A percentile compares a stretch with the other conserved stretches of the same genome.
These are phyloP conservation scores for Claviceps africana DNA, from an alignment of 2,329 filamentous ascomycete genomes.

Conservation along the genomic window DNA sequence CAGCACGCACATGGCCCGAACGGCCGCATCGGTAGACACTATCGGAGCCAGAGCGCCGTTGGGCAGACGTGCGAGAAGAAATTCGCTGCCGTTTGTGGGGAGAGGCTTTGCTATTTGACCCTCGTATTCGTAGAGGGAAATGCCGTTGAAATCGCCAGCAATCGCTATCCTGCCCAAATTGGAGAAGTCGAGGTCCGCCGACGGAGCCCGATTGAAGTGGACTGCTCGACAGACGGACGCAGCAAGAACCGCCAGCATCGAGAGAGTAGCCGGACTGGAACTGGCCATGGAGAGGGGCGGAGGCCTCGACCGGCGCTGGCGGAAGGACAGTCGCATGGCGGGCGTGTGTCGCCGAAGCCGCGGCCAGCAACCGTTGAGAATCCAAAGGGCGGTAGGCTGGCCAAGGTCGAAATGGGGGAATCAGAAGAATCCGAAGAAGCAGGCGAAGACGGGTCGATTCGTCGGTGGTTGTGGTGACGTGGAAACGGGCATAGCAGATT, in stretches of 20 bases:
- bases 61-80: constrained; percentile 67
- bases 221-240: constrained; percentile 33
- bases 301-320: constrained; percentile 28
- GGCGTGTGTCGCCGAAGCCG: constrained; percentile 10
- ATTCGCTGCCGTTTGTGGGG: constrained; percentile 63
- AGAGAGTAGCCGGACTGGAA: constrained; percentile 19
- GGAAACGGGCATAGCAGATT: constrained; percentile 5
- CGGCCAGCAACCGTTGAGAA: neutral
- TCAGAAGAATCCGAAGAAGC: neutral
- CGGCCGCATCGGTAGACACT: constrained; percentile 66
- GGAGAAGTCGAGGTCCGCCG: constrained; percentile 63
- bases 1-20: constrained; percentile 78
- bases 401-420: neutral
- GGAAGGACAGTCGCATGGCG: constrained; percentile 35
- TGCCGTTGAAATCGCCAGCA: constrained; percentile 77
- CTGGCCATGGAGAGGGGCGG: constrained; percentile 15
- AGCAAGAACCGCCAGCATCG: constrained; percentile 27
- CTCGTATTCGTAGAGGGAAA: constrained; percentile 77
- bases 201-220: constrained; percentile 47
- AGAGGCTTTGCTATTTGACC: constrained; percentile 59
- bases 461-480: neutral
- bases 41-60: constrained; percentile 71
- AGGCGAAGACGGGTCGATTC: neutral
- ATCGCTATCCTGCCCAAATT: constrained; percentile 72
- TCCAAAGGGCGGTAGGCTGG: neutral